Evolutionary conservation across 768 basidiomycete species (phyloP), one percentile per base, ranked within the genome.

Genomic region (Psilocybe cyanescens): DNA sequence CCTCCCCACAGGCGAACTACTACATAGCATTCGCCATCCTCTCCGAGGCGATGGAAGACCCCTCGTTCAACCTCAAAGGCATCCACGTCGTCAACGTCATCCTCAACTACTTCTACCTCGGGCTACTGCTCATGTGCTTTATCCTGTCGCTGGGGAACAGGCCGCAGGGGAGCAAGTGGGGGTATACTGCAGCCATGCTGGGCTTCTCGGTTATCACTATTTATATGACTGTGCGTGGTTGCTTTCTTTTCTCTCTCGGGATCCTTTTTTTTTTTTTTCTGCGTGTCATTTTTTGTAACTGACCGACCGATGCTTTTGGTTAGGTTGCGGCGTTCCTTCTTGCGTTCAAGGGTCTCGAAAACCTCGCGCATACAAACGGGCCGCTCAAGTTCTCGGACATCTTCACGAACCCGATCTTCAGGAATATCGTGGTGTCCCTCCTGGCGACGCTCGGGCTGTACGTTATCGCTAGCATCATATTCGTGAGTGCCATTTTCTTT

Each of bases 401-500:
- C 54, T 90, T 97, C 67, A 78, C 81, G n/a, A 92, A 95, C 68
- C 62, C 84, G 16, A 89, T 93, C 57, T 94, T 96, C 79, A 80
- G 91, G 57, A 88, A 95, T 69, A 91, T 99, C 68, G 85, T 98
- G 19, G 66, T 97, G 30, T 96, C 94, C 12, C 73, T 99, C 9
- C 69, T 88, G 4, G 95, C 95, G 3, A 99, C 97, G 4, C 81
- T 94, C 24, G 97, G 97, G 35, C 75, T 99, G 70, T 99, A 99
- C 74, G 70, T 97, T 52, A 31, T 93, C 48, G 83, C 96, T 0
- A 92, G 90, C 3, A 66, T 99, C 8, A 82, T 96, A 51, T 95
- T 95, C 76, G 92, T 95, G 70, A 69, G 95, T 85, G 62, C n/a
- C 35, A 41, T 33, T 39, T 62, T 47, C 24, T 41, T 8, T 37